Base-by-base conservation (phyloP, 1,139 yeast species). In the Blastobotrys aristatus region DNA sequence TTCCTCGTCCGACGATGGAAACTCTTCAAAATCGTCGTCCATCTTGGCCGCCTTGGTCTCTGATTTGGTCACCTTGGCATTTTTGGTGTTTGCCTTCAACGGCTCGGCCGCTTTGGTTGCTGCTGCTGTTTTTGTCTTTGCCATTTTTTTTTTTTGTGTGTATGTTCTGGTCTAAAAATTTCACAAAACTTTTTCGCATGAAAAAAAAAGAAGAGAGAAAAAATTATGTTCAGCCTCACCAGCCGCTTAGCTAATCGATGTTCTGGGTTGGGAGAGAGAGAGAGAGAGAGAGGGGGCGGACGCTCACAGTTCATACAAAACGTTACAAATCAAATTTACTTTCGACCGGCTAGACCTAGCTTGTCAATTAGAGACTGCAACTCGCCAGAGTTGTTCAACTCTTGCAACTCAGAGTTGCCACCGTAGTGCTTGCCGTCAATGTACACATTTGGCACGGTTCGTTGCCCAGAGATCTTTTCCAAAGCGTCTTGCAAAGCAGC, bases 401-500 rank as follows among this genome's bases (percentile, higher is more conserved):
- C 53, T 70, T 87, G 95, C 53, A 90, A 72, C 58, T 85, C 95
- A 45, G 90, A 82, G 76, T 87, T 86, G 53, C 98, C 98, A 54
- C 98, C 98, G 61, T 92, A 80, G 72, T 89, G 96, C 69, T 87
- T 76, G 52, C 96, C 96, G 47, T 76, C 80, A 65, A 92, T 89
- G 70, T 84, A 89, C 55, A 92, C 78, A 68, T 86, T 90, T 55
- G 98, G 98, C 51, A 92, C 97, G 35, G 97, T 88, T 59, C 80
- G 76, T 73, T 92, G 97, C 53, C 96, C 96, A 38, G 95, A 83
- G 55, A 88, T 67, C 63, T 84, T 82, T 44, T 64, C 67, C 55
- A 92, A 75, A 51, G 92, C 95, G 45, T 76, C 83, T 71, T 92
- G 97, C 59, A 90, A 79, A 8, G 75, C 84, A 17, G 67, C 63